Conservation (phyloP, 169 alveolate genomes). For the Condylostoma magnum region DNA sequence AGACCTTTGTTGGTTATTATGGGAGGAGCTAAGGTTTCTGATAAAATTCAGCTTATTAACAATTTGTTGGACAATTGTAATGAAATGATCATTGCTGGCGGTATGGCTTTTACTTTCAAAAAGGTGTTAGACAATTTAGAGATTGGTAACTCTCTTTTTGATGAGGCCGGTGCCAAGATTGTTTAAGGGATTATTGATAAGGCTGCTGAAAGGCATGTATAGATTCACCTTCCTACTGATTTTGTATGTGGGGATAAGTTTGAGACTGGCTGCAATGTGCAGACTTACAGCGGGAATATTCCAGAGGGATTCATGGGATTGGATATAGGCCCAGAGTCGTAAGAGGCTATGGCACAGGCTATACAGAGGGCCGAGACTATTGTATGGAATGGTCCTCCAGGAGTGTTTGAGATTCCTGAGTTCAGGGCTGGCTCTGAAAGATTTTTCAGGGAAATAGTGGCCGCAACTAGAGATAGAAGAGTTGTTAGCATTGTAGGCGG, state of each 20-base stretch:
- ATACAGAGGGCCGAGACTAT: conserved; percentile 87
- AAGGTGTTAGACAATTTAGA: conserved; percentile 84
- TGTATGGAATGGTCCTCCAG: conserved; percentile 97
- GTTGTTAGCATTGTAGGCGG: conserved; percentile 89
- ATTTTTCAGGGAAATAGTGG: conserved; percentile 83
- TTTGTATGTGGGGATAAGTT: conserved; percentile 91
- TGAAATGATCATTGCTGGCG: conserved; percentile 97
- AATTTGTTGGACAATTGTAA: conserved; percentile 93
- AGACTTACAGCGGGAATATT: conserved; percentile 85
- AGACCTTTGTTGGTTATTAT: conserved; percentile 95
- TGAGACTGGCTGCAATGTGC: conserved; percentile 86
- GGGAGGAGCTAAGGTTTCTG: conserved; percentile 98
- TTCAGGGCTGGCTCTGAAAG: conserved; percentile 91
- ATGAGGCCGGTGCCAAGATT: conserved; percentile 94
- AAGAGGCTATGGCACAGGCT: conserved; percentile 54
- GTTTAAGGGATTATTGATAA: conserved; percentile 92
- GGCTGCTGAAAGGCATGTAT: conserved; percentile 90
- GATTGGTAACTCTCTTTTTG: conserved; percentile 94
- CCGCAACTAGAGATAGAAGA: conserved; percentile 91
- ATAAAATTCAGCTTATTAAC: conserved; percentile 94
- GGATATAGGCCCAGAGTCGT: conserved; percentile 95
- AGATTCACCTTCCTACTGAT: conserved; percentile 94
- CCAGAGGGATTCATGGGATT: conserved; percentile 97
- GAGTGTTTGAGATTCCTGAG: conserved; percentile 92
- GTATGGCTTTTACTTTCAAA: conserved; percentile 98